Evolutionary conservation across 2,329 filamentous ascomycete species (phyloP).

Genomic region (Aspergillus sp.): DNA sequence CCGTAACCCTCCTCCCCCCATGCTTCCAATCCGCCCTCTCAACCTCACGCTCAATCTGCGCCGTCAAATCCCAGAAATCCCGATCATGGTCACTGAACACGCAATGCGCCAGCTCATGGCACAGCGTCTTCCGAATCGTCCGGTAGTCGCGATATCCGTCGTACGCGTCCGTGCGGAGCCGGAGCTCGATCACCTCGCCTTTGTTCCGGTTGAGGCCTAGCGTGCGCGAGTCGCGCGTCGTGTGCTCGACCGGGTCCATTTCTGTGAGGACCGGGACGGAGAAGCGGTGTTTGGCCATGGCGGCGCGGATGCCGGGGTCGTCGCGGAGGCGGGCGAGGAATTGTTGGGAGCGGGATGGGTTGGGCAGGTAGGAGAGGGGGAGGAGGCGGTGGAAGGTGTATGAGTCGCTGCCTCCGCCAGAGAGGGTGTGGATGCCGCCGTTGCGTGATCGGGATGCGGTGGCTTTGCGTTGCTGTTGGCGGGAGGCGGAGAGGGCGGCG

Average conservation of each 20-base stretch:
- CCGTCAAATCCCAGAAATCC: slow-evolving; percentile 86
- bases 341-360: slow-evolving; percentile 66
- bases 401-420: slow-evolving; percentile 46
- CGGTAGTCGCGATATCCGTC: slow-evolving; percentile 93
- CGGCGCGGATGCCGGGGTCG: slow-evolving; percentile 79
- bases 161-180: slow-evolving; percentile 88
- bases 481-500: slow-evolving; percentile 23
- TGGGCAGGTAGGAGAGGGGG: slow-evolving; percentile 74
- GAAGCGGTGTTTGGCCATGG: slow-evolving; percentile 84
- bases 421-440: slow-evolving; percentile 31
- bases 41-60: slow-evolving; percentile 84
- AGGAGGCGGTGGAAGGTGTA: slow-evolving; percentile 82
- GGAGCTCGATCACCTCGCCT: slow-evolving; percentile 86
- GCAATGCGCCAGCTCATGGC: slow-evolving; percentile 93
- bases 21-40: slow-evolving; percentile 74
- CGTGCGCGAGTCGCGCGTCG: slow-evolving; percentile 76
- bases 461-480: slow-evolving; percentile 10
- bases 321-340: slow-evolving; percentile 75
- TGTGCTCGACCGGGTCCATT: slow-evolving; percentile 88
- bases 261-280: slow-evolving; percentile 84
- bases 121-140: slow-evolving; percentile 85
- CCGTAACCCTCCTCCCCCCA: slow-evolving; percentile 64
- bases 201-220: slow-evolving; percentile 83
- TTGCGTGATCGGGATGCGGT: slow-evolving; percentile 1
- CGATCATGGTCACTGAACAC: slow-evolving; percentile 81